These are phyloP conservation scores for Cercospora beticola DNA, from an alignment of 2,329 filamentous ascomycete species.

Conservation along the genomic window DNA sequence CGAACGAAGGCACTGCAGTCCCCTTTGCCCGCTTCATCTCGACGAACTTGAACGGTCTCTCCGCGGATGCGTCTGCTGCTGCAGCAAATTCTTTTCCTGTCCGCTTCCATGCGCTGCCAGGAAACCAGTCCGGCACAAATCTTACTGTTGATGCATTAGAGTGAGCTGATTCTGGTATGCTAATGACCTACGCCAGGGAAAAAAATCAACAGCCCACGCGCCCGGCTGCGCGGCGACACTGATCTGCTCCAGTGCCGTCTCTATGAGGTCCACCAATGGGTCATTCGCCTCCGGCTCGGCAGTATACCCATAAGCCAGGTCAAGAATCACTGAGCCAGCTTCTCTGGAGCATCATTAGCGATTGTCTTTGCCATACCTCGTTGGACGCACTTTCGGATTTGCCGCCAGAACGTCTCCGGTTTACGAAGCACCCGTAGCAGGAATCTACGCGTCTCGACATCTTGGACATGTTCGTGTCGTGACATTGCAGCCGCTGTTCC, in stretches of 20 bases:
- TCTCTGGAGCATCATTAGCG: constrained; percentile 21
- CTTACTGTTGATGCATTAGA: constrained; percentile 29
- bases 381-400: constrained; percentile 40
- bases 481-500: constrained; percentile 45
- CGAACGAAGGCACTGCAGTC: constrained; percentile 42
- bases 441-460: constrained; percentile 48
- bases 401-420: constrained; percentile 41
- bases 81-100: constrained; percentile 42
- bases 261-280: constrained; percentile 46
- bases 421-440: constrained; percentile 43
- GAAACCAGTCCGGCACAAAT: constrained; percentile 49
- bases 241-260: constrained; percentile 44
- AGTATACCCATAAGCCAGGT: constrained; percentile 50
- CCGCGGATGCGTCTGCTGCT: constrained; percentile 35
- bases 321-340: constrained; percentile 45
- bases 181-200: constrained; percentile 40
- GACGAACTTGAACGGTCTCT: constrained; percentile 48
- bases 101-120: constrained; percentile 48
- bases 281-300: constrained; percentile 43
- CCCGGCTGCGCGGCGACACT: constrained; percentile 44
- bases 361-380: not conserved
- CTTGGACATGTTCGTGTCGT: constrained; percentile 46
- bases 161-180: not conserved
- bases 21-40: constrained; percentile 36
- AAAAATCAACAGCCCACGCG: constrained; percentile 48